Evolutionary conservation across 129 eudicot genomes (phyloP), one percentile per base, ranked within the genome.

Genomic region (Pittosporum tobira): DNA sequence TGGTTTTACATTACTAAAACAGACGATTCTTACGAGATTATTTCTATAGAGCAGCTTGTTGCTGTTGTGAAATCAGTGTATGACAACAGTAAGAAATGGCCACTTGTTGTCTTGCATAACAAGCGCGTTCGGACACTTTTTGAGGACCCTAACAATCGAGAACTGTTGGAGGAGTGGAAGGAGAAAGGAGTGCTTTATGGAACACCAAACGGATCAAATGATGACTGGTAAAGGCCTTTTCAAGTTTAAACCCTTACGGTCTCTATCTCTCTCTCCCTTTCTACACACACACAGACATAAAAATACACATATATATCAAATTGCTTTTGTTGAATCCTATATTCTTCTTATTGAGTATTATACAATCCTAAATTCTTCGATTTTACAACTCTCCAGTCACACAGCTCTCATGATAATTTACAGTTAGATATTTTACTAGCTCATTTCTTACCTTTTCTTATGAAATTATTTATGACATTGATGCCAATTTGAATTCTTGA

Each of bases 171-270:
- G 27, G 86, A 81, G 68, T 87, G 94, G 96, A 77, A 72, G 49
- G 77, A 71, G 42, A 61, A 57, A 57, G 91, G 88, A 42, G 49
- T 79, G 48, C 77, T 93, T 2, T 87, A 81, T 75, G 85, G 77
- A 65, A 93, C 99, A 42, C 99, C 99, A 28, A 69, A 59, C 73
- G 99, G 99, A 48, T 93, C 99, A 27, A 93, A 93, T 65, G 99
- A 93, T 75, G 99, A 93, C 47, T 93, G 99, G 99, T 88, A 70
- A 57, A 51, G 51, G 22, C 43, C 22, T 49, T 46, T 40, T 61
- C 9, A 62, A 21, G 38, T 36, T 23, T 14, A 24, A 42, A 38
- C 26, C 31, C 42, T 42, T 20, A 11, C 2, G 0, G 18, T 12
- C 27, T 28, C 9, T 45, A 2, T 57, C n/a, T 37, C 1, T 36